Base-by-base conservation (phyloP, 495 filamentous ascomycete genomes). In the Choiromyces venosus region DNA sequence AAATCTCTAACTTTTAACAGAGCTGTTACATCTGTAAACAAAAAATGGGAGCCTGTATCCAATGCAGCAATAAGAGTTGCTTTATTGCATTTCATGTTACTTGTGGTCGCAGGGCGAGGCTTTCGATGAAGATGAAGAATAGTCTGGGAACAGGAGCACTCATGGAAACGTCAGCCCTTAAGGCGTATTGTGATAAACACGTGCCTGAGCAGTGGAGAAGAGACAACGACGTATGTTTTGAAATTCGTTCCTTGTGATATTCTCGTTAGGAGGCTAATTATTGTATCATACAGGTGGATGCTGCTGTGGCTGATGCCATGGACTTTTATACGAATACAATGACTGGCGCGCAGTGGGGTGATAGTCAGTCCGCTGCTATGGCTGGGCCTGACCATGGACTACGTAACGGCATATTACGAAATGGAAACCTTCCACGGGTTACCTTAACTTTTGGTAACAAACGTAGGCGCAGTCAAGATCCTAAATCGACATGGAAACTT, bases 21-120 rank as follows among this genome's bases (percentile, higher is more conserved):
- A 88, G 87, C 37, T 99, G 95, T 84, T 99, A 98, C 84, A 96
- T 99, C 66, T 99, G 95, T 84, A 91, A 91, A 71, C 95, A 98
- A 83, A 90, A 89, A 78, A 99, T 98, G 95, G 95, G 95, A 36
- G 94, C 95, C 44, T 97, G 94, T 76, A 96, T 99, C 71, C 95
- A 99, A 83, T 99, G 95, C 83, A 93, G 93, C 71, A 97, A 98
- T 83, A 98, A 97, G 82, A 91, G 89, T 73, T 99, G 95, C 82
- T 99, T 94, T 80, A 89, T 93, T 79, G 95, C 95, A n/a, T 99
- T 98, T 83, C 95, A 99, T 82, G 95, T 98, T 38, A 97, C 94
- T 7, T 99, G 95, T 81, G 95, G 94, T 16, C 89, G 96, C 52
- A 86, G 92, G 74, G 92, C 93, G 46, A 89, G 91, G 74, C 88